Conservation (phyloP, 192 early-diverging fungal genomes). For the Geranomyces variabilis region DNA sequence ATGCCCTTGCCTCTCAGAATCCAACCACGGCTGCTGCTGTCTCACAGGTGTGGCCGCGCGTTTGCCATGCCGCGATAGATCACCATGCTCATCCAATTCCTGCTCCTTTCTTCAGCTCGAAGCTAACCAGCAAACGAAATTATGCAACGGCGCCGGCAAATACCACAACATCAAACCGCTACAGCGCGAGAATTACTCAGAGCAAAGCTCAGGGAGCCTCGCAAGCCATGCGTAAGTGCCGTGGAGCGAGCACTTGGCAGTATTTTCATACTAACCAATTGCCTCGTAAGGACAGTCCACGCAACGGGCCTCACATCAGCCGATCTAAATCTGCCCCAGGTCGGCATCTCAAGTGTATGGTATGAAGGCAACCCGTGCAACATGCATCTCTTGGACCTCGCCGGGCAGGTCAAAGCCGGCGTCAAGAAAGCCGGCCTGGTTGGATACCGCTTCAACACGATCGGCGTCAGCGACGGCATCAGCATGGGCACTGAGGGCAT, state of each 20-base stretch:
- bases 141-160: constrained; percentile 12
- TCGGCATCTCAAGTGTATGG: constrained; percentile 97
- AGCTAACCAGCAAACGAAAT: not conserved
- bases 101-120: no score
- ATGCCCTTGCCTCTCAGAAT: no score
- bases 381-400: constrained; percentile 94
- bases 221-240: constrained; percentile 92
- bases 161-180: constrained; percentile 65
- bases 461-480: constrained; percentile 97
- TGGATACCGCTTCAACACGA: constrained; percentile 97
- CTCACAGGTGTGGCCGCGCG: no score
- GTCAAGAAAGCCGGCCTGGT: constrained; percentile 86
- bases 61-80: no score
- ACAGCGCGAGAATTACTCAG: constrained; percentile 87
- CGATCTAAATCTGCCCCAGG: constrained; percentile 87
- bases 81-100: no score
- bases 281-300: constrained; percentile 63
- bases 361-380: constrained; percentile 99
- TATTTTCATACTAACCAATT: not conserved
- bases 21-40: no score
- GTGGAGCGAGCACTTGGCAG: not conserved
- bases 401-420: constrained; percentile 88
- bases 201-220: constrained; percentile 93
- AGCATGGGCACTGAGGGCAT: constrained; percentile 97
- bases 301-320: constrained; percentile 87